Evolutionary conservation across 1,284 basidiomycete species (phyloP), one percentile per base, ranked within the genome.

Genomic region (Malassezia vespertilionis): DNA sequence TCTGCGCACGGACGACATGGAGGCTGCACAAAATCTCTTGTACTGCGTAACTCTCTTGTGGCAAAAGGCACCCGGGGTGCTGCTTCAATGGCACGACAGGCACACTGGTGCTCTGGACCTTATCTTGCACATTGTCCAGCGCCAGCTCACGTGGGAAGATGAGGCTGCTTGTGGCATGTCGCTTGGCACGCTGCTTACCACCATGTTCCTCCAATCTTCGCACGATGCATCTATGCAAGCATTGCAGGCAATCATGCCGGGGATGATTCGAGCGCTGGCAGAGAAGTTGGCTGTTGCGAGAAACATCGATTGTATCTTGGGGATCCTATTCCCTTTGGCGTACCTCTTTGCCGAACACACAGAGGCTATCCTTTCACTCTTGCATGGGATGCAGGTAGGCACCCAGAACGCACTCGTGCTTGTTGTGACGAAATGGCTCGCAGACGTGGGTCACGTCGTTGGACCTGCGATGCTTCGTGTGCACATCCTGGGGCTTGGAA

Each of bases 111-210:
- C 59, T 24, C 28, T 65, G 1, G 53, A 62, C n/a, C 40, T 50
- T n/a, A 49, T 66, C 37, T 50, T 65, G 18, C 54, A 52, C 22
- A 51, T 69, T 33, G 48, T 68, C 11, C 56, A 62, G 26, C 52
- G 49, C 15, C 52, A 62, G 40, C 56, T 69, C 9, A 40, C 46
- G 9, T 38, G 55, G 10, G 56, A 56, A 23, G 56, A 58, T 24
- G 54, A 57, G 11, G 63, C 62, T 52, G 83, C 86, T 2, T 88
- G 86, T 31, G 89, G 89, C 10, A 77, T 96, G 9, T 83, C 84
- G 40, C 82, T 96, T 33, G 91, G 91, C 31, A 89, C 95, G 65
- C 76, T 97, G 33, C 85, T 97, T 63, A 84, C 95, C 54, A 88
- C 95, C 60, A 74, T 97, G 17, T 76, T 97, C 51, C 78, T 91